phyloP scores from a whole-genome alignment of 768 basidiomycete species.

The Suillus bovinus region DNA sequence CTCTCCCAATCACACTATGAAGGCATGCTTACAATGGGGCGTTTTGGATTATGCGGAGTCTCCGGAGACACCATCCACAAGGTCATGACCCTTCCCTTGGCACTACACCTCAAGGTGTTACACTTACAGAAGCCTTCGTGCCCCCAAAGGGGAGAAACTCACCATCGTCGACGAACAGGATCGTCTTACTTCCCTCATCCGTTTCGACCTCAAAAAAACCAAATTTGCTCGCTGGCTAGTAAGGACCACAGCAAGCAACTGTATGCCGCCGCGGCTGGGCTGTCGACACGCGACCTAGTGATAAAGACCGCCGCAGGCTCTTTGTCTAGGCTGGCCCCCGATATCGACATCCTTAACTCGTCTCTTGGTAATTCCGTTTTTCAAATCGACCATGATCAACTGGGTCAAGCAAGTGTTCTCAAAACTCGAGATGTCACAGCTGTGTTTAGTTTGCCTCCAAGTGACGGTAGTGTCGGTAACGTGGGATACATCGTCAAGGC shows the following conservation, averaged over 20 bases:
- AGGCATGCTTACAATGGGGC: too few species aligned
- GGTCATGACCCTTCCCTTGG: conserved; percentile 89
- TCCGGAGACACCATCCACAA: too few species aligned
- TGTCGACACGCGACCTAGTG: conserved; percentile 87
- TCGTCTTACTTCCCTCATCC: conserved; percentile 68
- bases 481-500: conserved; percentile 99
- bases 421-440: conserved; percentile 90
- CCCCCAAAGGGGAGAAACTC: conserved; percentile 97
- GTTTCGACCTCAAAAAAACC: conserved; percentile 96
- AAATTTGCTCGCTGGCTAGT: conserved; percentile 92
- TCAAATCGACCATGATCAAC: conserved; percentile 90
- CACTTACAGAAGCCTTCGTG: conserved; percentile 90
- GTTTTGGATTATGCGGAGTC: too few species aligned
- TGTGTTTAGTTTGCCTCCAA: conserved; percentile 87
- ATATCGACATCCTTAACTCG: conserved; percentile 92
- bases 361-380: conserved; percentile 89
- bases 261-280: conserved; percentile 94
- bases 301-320: conserved; percentile 78
- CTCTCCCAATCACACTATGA: too few species aligned
- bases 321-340: conserved; percentile 93
- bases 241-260: conserved; percentile 95
- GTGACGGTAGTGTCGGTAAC: conserved; percentile 95
- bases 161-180: conserved; percentile 74
- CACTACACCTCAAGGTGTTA: conserved; percentile 86
- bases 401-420: conserved; percentile 91